Evolutionary conservation across 306 rosid genomes (phyloP).

Genomic region (Rosa lucieae): DNA sequence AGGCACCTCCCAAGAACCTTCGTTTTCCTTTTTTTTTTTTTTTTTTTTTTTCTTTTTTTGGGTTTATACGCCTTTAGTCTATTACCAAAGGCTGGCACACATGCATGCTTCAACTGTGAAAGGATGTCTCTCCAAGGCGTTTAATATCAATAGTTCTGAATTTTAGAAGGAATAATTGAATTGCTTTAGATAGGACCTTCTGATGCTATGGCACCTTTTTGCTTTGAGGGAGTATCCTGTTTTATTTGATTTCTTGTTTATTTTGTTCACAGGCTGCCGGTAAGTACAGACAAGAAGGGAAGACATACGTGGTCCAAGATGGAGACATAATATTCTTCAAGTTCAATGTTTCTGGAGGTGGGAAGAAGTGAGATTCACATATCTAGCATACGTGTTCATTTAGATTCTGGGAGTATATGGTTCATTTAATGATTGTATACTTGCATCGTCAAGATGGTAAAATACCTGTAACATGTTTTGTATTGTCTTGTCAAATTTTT

Average conservation of each 20-base stretch:
- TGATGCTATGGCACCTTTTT: neutral
- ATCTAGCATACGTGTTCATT: neutral
- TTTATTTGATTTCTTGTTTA: constrained; percentile 4
- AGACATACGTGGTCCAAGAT: constrained; percentile 91
- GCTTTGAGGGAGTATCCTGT: neutral
- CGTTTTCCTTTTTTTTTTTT: too few species aligned
- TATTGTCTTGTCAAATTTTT: constrained; percentile 6
- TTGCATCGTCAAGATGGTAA: neutral
- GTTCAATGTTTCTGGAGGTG: constrained; percentile 97
- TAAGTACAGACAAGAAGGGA: constrained; percentile 93
- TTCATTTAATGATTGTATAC: constrained; percentile 16
- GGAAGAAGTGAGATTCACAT: constrained; percentile 67
- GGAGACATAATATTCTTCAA: constrained; percentile 90
- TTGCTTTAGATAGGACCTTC: neutral
- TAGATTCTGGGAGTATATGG: neutral
- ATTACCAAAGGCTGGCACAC: neutral
- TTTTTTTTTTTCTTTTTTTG: neutral
- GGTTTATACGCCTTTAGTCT: neutral
- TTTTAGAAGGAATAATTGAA: neutral
- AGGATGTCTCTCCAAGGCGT: neutral
- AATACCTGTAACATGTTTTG: constrained; percentile 1
- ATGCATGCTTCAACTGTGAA: neutral
- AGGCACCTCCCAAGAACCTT: neutral
- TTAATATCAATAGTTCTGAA: neutral
- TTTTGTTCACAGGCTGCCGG: constrained; percentile 66